phyloP scores from a whole-genome alignment of 495 filamentous ascomycete species.

The Aspergillus cristatus region DNA sequence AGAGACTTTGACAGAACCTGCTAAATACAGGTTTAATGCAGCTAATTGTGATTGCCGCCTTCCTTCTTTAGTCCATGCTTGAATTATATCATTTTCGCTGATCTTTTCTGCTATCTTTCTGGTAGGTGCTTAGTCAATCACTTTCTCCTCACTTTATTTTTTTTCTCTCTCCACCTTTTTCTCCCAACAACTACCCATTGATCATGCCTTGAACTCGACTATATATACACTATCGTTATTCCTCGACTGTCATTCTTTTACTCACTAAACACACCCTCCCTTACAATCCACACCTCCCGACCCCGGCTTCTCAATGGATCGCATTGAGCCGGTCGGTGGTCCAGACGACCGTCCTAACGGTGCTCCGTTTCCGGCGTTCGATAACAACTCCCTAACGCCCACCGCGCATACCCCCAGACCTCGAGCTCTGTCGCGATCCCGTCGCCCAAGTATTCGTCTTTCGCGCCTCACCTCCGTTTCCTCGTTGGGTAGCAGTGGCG shows the following conservation, averaged over 20 bases:
- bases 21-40: no score
- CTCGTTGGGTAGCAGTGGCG: constrained; percentile 11
- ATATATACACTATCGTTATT: no score
- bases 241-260: no score
- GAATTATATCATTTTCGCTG: background rate
- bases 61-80: background rate
- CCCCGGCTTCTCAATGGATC: constrained; percentile 27
- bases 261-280: no score
- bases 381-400: constrained; percentile 8
- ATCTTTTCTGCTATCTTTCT: background rate
- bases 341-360: constrained; percentile 5
- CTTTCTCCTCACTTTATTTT: background rate
- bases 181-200: background rate
- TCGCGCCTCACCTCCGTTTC: constrained; percentile 24
- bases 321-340: constrained; percentile 29
- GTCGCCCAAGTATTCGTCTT: constrained; percentile 33
- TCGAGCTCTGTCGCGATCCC: constrained; percentile 15
- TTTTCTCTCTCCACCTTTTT: background rate
- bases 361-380: constrained; percentile 4
- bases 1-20: no score
- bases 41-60: no score
- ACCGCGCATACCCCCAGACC: constrained; percentile 9
- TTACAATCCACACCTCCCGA: background rate
- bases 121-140: background rate
- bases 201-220: no score